phyloP scores from a whole-genome alignment of 2,329 filamentous ascomycete species.

The Ascochyta rabiei region DNA sequence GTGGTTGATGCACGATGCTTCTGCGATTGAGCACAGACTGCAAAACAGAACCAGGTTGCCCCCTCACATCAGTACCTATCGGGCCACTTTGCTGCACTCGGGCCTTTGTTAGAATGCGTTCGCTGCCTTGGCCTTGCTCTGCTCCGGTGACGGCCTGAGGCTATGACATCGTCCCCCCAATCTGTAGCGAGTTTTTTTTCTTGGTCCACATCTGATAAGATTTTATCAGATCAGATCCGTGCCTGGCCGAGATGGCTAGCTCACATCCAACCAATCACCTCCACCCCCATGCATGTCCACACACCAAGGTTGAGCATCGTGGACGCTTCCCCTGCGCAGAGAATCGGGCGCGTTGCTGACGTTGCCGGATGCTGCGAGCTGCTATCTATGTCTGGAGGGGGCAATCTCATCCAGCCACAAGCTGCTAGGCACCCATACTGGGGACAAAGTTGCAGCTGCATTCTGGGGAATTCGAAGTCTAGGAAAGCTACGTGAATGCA shows the following conservation, averaged over 20 bases:
- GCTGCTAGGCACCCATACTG: background rate
- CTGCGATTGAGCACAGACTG: slow-evolving; percentile 11
- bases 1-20: background rate
- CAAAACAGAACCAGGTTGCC: slow-evolving; percentile 26
- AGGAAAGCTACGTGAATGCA: background rate
- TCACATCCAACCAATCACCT: background rate
- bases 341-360: background rate
- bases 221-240: slow-evolving; percentile 1
- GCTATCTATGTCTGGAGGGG: background rate
- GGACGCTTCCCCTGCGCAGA: background rate
- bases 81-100: slow-evolving; percentile 21
- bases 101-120: slow-evolving; percentile 2
- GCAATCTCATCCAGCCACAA: background rate
- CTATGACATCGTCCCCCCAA: slow-evolving; percentile 16
- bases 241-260: slow-evolving; percentile 1
- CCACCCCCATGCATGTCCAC: background rate
- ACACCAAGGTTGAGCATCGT: background rate
- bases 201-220: slow-evolving; percentile 7
- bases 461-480: background rate
- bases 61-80: slow-evolving; percentile 35
- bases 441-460: background rate
- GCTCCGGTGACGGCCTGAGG: slow-evolving; percentile 3
- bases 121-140: slow-evolving; percentile 4
- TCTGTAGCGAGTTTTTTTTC: slow-evolving; percentile 9
- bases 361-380: background rate